phyloP scores from a whole-genome alignment of 495 filamentous ascomycete species.

The Lepidopterella palustris region DNA sequence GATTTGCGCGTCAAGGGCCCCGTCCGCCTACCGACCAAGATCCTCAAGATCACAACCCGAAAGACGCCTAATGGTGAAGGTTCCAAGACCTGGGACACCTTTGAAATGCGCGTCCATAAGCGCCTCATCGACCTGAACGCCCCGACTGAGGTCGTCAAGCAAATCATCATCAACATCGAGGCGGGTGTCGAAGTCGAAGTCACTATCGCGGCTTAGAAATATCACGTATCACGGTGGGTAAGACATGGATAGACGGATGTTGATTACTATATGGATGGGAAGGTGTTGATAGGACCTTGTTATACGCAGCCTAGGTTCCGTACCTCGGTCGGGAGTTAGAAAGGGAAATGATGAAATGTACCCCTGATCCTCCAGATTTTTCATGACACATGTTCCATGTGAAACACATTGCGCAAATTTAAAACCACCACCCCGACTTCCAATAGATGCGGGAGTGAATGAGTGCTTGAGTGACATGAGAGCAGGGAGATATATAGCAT shows the following conservation, averaged over 20 bases:
- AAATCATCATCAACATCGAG: constrained; percentile 99
- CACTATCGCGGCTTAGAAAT: constrained; percentile 85
- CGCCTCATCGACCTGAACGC: constrained; percentile 93
- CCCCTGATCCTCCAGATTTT: too few species aligned
- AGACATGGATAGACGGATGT: background rate
- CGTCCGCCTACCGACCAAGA: constrained; percentile 97
- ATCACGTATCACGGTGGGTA: background rate
- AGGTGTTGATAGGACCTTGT: too few species aligned
- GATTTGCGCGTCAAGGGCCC: constrained; percentile 97
- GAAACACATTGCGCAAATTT: too few species aligned
- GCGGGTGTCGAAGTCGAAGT: constrained; percentile 99
- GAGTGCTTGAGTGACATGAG: too few species aligned
- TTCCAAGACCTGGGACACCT: constrained; percentile 99
- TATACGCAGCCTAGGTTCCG: too few species aligned
- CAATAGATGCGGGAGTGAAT: too few species aligned
- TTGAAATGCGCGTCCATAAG: constrained; percentile 99
- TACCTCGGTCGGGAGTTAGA: too few species aligned
- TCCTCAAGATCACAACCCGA: constrained; percentile 87
- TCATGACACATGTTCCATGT: too few species aligned
- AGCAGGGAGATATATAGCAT: too few species aligned
- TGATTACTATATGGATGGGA: too few species aligned
- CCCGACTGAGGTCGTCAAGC: constrained; percentile 98
- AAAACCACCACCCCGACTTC: too few species aligned
- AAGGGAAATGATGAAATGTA: too few species aligned
- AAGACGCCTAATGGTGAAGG: constrained; percentile 99